These are phyloP conservation scores for Aurantiochytrium sp. DNA, from an alignment of 108 stramenopile species.

Conservation along the genomic window DNA sequence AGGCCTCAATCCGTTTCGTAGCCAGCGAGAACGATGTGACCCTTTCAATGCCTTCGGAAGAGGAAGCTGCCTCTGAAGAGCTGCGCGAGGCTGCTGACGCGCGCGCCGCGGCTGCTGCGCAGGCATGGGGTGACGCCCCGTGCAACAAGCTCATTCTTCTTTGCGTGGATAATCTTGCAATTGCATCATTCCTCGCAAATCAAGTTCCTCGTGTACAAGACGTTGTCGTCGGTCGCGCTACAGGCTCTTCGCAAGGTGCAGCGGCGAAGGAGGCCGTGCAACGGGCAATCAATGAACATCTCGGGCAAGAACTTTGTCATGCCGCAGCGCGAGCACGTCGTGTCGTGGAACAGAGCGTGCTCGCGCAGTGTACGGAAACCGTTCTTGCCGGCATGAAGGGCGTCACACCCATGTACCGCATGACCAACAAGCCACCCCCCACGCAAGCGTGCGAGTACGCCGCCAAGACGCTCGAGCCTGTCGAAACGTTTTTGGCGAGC, in stretches of 20 bases:
- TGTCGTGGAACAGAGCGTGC: not conserved
- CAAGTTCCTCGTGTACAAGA: not conserved
- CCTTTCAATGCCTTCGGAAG: not conserved
- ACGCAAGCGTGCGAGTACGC: not conserved
- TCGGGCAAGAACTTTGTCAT: not conserved
- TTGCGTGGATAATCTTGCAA: not conserved
- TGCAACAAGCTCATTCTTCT: not conserved
- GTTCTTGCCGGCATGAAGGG: not conserved
- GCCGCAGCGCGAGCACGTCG: not conserved
- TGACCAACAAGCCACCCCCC: constrained; percentile 3
- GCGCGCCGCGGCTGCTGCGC: not conserved
- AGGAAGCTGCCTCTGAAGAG: not conserved
- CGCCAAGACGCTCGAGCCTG: not conserved
- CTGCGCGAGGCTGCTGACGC: not conserved
- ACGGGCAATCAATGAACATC: not conserved
- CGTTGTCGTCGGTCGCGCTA: not conserved
- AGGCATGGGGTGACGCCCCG: not conserved
- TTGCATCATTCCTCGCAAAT: not conserved
- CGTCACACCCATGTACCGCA: constrained; percentile 13
- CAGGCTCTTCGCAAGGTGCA: not conserved
- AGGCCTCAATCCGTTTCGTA: not conserved
- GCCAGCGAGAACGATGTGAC: not conserved
- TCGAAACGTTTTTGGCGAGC: not conserved
- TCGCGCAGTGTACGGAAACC: not conserved
- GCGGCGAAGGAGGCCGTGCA: not conserved